These are phyloP conservation scores for Exophiala viscosa DNA, from an alignment of 2,329 filamentous ascomycete genomes.

Conservation along the genomic window DNA sequence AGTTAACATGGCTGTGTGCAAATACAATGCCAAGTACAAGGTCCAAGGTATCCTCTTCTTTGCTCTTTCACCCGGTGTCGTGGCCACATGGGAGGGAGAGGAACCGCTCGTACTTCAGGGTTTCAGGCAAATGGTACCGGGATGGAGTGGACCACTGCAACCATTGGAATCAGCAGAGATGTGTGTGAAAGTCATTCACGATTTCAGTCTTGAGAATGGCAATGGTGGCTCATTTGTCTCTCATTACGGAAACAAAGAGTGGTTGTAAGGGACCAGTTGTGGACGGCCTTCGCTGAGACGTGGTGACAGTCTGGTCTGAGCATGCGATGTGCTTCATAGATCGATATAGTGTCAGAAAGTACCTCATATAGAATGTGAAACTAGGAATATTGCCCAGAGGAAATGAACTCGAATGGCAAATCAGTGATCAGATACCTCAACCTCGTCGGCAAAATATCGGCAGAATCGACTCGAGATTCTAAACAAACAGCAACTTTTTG, in stretches of 20 bases:
- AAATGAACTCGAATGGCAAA: not conserved
- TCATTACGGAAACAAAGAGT: slow-evolving; percentile 53
- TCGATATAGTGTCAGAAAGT: too few relatives aligned
- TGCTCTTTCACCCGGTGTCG: slow-evolving; percentile 50
- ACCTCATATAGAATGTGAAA: too few relatives aligned
- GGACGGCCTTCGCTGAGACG: too few relatives aligned
- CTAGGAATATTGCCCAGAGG: not conserved
- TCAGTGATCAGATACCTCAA: slow-evolving; percentile 2
- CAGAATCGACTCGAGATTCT: too few relatives aligned
- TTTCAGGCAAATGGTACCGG: slow-evolving; percentile 5
- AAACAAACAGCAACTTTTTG: too few relatives aligned
- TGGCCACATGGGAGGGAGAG: slow-evolving; percentile 36
- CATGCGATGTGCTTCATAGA: too few relatives aligned
- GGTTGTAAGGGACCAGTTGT: slow-evolving; percentile 41
- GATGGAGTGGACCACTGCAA: slow-evolving; percentile 11
- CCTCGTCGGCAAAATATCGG: slow-evolving; percentile 3
- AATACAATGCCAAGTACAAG: slow-evolving; percentile 50
- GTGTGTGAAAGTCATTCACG: slow-evolving; percentile 9
- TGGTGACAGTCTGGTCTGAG: too few relatives aligned
- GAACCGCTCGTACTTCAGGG: slow-evolving; percentile 1
- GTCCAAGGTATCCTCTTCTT: slow-evolving; percentile 53
- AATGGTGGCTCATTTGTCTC: slow-evolving; percentile 53
- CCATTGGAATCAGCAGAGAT: slow-evolving; percentile 11
- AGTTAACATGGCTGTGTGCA: slow-evolving; percentile 51
- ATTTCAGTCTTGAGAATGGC: slow-evolving; percentile 13